Conservation (phyloP, 495 filamentous ascomycete genomes). For the Penicillium turbatum region DNA sequence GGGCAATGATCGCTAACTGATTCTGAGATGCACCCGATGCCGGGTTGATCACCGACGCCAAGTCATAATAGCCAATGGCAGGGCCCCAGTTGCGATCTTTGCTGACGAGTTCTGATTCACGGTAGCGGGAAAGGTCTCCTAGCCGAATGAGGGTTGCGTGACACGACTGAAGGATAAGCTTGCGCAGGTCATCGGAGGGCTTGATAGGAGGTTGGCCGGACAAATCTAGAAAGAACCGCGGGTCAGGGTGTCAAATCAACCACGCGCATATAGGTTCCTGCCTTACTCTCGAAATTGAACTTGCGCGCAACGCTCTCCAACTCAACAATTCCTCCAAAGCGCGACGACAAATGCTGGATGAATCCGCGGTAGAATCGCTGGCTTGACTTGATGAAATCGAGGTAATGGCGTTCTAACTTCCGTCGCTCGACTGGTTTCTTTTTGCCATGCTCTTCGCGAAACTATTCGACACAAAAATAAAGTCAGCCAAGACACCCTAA, state of each 20-base stretch:
- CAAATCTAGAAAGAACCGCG: slow-evolving; percentile 33
- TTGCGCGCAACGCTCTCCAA: slow-evolving; percentile 66
- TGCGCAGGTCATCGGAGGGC: slow-evolving; percentile 46
- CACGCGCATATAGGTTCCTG: not conserved
- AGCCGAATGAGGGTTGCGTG: slow-evolving; percentile 80
- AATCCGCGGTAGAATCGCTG: slow-evolving; percentile 83
- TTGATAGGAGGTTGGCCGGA: slow-evolving; percentile 34
- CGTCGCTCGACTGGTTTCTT: slow-evolving; percentile 71
- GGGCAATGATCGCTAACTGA: slow-evolving; percentile 80
- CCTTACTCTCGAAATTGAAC: slow-evolving; percentile 58
- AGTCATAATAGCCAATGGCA: slow-evolving; percentile 77
- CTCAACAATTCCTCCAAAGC: slow-evolving; percentile 66
- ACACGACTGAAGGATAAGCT: slow-evolving; percentile 65
- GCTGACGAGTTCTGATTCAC: slow-evolving; percentile 61
- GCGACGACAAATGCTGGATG: slow-evolving; percentile 70
- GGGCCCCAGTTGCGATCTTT: slow-evolving; percentile 73
- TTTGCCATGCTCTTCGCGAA: slow-evolving; percentile 50
- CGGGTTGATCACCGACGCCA: slow-evolving; percentile 76
- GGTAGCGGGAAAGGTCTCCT: slow-evolving; percentile 88
- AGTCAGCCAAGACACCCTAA: slow-evolving; percentile 13
- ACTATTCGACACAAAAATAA: slow-evolving; percentile 30
- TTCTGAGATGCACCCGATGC: slow-evolving; percentile 78
- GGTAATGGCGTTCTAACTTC: slow-evolving; percentile 74
- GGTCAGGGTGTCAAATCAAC: slow-evolving; percentile 27
- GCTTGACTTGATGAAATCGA: slow-evolving; percentile 77